Evolutionary conservation across 306 rosid species (phyloP), one percentile per base, ranked within the genome.

Genomic region (Gillenia trifoliata): DNA sequence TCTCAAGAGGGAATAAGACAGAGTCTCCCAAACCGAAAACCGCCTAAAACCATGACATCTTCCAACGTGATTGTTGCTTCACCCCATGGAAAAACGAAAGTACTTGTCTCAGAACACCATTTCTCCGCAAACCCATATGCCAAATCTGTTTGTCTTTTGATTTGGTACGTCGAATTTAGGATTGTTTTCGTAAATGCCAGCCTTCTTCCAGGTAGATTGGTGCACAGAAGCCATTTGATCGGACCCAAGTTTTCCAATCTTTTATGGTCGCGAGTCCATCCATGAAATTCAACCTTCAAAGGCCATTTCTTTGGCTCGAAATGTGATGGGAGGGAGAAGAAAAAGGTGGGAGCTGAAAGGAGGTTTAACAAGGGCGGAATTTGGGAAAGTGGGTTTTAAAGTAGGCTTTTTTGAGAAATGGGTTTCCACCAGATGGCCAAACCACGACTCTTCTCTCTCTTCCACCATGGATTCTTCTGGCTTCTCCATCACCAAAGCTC

Each of bases 51-150:
- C 77, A 76, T 71, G 5, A 78, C 59, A 75, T 88, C 93, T 78
- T 86, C 90, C 75, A 88, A 71, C 0, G 90, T 88, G 70, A 88
- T 78, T 0, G 90, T 82, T 12, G 89, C 83, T 75, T 83, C 92
- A 43, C 73, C 90, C 88, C 89, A 86, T 0, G 85, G 80, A 28
- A n/a, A n/a, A 86, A 88, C 30, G 84, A 33, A 12, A 0, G 80
- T 86, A 0, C 82, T 88, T 2, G 85, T 84, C 41, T 73, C 11
- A 28, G 68, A 30, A 74, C 84, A 64, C 90, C 83, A 84, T 22
- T 62, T 84, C 77, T 88, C 87, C n/a, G n/a, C 3, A 70, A 86
- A 47, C 66, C 77, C 81, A 75, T 31, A 41, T 5, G 57, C n/a
- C 75, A 82, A 70, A 36, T 77, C 55, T 1, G 64, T n/a, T 33